Evolutionary conservation across 179 eudicot species (phyloP).

Genomic region (Silene coronaria): DNA sequence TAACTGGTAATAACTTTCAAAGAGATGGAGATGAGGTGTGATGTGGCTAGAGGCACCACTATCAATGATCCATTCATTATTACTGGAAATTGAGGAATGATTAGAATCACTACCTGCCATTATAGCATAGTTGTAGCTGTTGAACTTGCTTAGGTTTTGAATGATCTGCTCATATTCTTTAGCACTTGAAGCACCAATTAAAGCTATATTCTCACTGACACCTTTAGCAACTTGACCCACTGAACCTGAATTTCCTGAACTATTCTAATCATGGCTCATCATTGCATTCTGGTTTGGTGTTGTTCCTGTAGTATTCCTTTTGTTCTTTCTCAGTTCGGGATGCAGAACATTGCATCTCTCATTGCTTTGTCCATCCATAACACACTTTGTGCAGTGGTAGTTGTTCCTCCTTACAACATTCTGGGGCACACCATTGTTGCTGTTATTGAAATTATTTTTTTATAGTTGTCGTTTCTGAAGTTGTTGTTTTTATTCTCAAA

Average conservation of each 20-base stretch:
- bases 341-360: neutral
- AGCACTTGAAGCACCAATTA: neutral
- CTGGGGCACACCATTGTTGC: neutral
- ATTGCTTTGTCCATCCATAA: neutral
- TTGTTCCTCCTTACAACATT: neutral
- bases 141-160: neutral
- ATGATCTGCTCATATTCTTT: neutral
- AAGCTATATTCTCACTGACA: neutral
- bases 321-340: neutral
- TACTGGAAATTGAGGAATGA: neutral
- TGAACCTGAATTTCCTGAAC: too few species aligned
- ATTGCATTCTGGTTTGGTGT: neutral
- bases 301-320: neutral
- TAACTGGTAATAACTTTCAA: neutral
- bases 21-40: neutral
- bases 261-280: neutral
- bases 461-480: neutral
- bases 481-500: neutral
- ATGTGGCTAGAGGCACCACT: neutral
- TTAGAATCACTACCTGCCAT: neutral
- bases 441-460: too few species aligned
- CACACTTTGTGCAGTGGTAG: neutral
- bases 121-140: neutral
- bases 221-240: too few species aligned
- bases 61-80: neutral